Evolutionary conservation across 2,329 filamentous ascomycete genomes (phyloP), one percentile per base, ranked within the genome.

Genomic region (Exophiala sideris): DNA sequence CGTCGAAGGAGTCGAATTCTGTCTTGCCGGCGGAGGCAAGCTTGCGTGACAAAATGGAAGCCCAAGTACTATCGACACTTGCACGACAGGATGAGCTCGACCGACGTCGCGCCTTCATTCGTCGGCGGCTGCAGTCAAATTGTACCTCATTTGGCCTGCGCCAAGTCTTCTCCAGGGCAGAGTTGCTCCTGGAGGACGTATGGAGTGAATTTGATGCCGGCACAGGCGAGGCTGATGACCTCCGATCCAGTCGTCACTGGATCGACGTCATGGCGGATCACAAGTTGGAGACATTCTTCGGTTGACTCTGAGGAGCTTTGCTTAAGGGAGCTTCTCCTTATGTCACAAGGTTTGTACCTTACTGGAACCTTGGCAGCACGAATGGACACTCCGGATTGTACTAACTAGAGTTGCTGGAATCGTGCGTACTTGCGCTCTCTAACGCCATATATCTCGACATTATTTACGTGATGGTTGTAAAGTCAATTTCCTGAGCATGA

Each of bases 191-290:
- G 11, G 50, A 53, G 36, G 50, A 53, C 24, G 50, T 53, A 9
- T 53, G 50, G 52, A n/a, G 21, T 14, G 52, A 54, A 21, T 38
- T 54, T 20, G 52, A 54, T 34, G 18, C 52, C n/a, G 46, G 33
- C 21, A 45, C 52, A 50, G 45, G 18, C 46, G 46, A 49, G 16
- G 45, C 29, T 18, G 46, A 54, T 45, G 39, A 50, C 20, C 46
- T 54, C 29, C 52, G 16, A 32, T 45, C 44, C 12, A 36, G 35
- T 48, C 47, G 48, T 36, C 53, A 56, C 34, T 56, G 53, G 53
- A 45, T 56, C 39, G 53, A 56, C 24, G 49, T 56, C 21, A 56
- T 56, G 53, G 36, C 48, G 10, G 53, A 56, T 41, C 45, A 39
- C 24, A 52, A 48, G 45, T 36, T 56, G 34, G 53, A 56, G 39